These are phyloP conservation scores for Phlegmacium glaucopus DNA, from an alignment of 768 basidiomycete species.

Conservation along the genomic window DNA sequence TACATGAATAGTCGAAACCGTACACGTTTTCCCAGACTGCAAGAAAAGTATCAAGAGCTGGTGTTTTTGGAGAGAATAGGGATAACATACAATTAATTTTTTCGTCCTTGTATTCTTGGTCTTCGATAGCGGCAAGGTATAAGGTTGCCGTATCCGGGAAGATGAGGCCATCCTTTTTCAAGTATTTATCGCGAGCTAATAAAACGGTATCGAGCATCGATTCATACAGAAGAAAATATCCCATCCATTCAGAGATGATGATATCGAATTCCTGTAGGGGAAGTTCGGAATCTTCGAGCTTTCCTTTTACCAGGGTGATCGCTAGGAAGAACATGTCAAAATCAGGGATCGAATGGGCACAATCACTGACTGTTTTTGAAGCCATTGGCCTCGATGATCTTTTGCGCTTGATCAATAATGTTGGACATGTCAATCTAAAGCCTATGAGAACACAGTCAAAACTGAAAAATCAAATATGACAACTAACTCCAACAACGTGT, in stretches of 20 bases:
- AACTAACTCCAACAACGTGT: conserved; percentile 84
- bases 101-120: conserved; percentile 99
- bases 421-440: conserved; percentile 98
- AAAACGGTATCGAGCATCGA: conserved; percentile 99
- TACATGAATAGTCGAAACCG: conserved; percentile 98
- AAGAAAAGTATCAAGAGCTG: conserved; percentile 2
- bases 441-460: conserved; percentile 13
- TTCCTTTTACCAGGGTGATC: conserved; percentile 96
- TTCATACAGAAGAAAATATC: conserved; percentile 98
- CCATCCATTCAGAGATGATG: conserved; percentile 99
- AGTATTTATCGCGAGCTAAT: conserved; percentile 93
- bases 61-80: background rate
- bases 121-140: conserved; percentile 96
- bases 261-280: conserved; percentile 94
- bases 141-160: conserved; percentile 95
- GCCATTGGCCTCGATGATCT: conserved; percentile 94
- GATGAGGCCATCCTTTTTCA: conserved; percentile 86
- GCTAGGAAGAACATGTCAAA: conserved; percentile 39
- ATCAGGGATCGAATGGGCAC: background rate
- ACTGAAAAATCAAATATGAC: background rate
- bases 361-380: conserved; percentile 81
- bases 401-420: conserved; percentile 98
- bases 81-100: conserved; percentile 91
- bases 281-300: conserved; percentile 89
- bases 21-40: conserved; percentile 99